phyloP scores from a whole-genome alignment of 805 yeast genomes.

The Teunomyces atbi region DNA sequence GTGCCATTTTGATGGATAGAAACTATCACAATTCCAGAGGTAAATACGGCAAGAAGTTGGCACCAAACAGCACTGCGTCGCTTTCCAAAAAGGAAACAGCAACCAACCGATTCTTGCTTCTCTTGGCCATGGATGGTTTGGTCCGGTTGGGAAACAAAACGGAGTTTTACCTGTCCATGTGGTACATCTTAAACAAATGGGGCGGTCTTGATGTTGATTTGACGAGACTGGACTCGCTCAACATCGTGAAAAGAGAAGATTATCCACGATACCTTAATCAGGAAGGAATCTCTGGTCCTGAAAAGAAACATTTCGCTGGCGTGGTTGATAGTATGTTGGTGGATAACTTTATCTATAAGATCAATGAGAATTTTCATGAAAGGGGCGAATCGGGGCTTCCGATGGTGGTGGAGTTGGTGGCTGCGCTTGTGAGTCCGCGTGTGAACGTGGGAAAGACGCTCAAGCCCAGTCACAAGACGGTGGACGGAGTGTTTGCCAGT shows the following conservation, averaged over 20 bases:
- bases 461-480: constrained; percentile 26
- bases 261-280: constrained; percentile 2
- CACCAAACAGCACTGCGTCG: constrained; percentile 6
- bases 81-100: constrained; percentile 11
- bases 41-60: constrained; percentile 17
- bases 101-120: constrained; percentile 33
- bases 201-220: constrained; percentile 27
- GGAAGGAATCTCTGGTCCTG: background rate
- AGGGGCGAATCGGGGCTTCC: constrained; percentile 11
- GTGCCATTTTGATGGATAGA: constrained; percentile 13
- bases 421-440: constrained; percentile 17
- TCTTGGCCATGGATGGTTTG: constrained; percentile 30
- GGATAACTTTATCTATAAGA: constrained; percentile 33
- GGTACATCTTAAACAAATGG: constrained; percentile 34
- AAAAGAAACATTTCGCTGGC: background rate
- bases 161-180: constrained; percentile 29
- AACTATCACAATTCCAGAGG: constrained; percentile 18
- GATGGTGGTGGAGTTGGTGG: constrained; percentile 26
- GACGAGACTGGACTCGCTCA: constrained; percentile 1
- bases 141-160: constrained; percentile 27
- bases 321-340: constrained; percentile 30
- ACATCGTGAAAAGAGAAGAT: background rate
- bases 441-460: constrained; percentile 17
- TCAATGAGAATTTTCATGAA: constrained; percentile 22
- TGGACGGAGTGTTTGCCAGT: constrained; percentile 28